Evolutionary conservation across 768 basidiomycete species (phyloP).

Genomic region (Candolleomyces aberdarensis): DNA sequence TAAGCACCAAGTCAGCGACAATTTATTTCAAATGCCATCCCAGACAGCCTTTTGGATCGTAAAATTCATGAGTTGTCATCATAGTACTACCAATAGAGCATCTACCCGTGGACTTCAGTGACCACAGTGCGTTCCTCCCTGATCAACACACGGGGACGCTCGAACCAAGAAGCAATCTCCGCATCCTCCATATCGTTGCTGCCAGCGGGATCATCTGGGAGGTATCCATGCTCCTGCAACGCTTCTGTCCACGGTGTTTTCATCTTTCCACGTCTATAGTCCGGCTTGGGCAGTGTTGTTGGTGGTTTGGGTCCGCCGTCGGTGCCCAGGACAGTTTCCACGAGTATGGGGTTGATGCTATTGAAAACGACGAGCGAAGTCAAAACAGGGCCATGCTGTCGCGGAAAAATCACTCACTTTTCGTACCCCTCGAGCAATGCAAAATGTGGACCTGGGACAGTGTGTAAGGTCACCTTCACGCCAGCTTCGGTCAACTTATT

Average conservation of each 20-base stretch:
- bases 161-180: too few species aligned
- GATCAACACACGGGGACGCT: too few species aligned
- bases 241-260: conserved; percentile 7
- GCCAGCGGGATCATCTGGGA: not conserved
- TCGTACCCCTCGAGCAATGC: conserved; percentile 21
- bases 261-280: conserved; percentile 2
- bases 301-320: not conserved
- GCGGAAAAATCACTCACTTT: conserved; percentile 12
- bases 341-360: conserved; percentile 7
- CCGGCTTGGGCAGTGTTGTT: not conserved
- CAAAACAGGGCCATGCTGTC: not conserved
- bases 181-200: not conserved
- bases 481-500: conserved; percentile 17
- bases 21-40: too few species aligned
- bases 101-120: too few species aligned
- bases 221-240: conserved; percentile 4
- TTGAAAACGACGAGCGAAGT: not conserved
- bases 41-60: too few species aligned
- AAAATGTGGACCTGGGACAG: conserved; percentile 28
- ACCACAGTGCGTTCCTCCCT: too few species aligned
- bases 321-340: not conserved
- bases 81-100: too few species aligned
- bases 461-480: conserved; percentile 16
- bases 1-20: too few species aligned
- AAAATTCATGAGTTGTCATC: too few species aligned